Base-by-base conservation (phyloP, 805 yeast species). In the Ogataea methylovora region DNA sequence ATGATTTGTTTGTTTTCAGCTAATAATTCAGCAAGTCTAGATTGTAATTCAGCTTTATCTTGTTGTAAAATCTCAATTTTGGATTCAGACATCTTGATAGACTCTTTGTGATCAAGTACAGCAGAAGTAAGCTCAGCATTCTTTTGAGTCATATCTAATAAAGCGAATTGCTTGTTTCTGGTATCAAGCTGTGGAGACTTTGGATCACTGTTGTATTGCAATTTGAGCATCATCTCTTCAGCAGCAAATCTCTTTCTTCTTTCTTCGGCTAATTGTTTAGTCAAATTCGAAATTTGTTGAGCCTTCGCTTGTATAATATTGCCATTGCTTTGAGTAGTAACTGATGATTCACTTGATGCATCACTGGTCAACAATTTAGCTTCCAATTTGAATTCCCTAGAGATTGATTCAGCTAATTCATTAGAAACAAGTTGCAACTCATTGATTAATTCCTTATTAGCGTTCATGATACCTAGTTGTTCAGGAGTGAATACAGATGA, bases 401-500 rank as follows among this genome's bases (percentile, higher is more conserved):
- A 70, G 30, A 83, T 79, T 0, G 88, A 77, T 17, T 73, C 73
- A 0, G 87, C 88, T 32, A 84, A 61, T 47, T 83, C 94, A 18
- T 72, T 70, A 1, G 88, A 78, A 1, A 84, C 79, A 17, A 81
- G 48, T 39, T 78, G 80, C 27, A 84, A 56, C 48, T 83, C 90
- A 36, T 70, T 67, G 45, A 80, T 62, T 26, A 83, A 54, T 18
- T 68, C 71, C 32, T 66, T 66, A 41, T 76, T 80, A 34, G 81
- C 75, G 24, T 65, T 71, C 60, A 82, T 63, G 7, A 81, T 60
- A 2, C 78, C 76, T 34, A 78, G 51, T 44, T 82, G 86, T 16
- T 76, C 81, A 26, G 75, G 68, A 2, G 78, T 66, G 34, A 79
- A 69, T 8, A 9, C 22, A 20, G n/a, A n/a, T n/a, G n/a, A n/a